These are phyloP conservation scores for Aspergillus floridensis DNA, from an alignment of 2,329 filamentous ascomycete genomes.

Conservation along the genomic window DNA sequence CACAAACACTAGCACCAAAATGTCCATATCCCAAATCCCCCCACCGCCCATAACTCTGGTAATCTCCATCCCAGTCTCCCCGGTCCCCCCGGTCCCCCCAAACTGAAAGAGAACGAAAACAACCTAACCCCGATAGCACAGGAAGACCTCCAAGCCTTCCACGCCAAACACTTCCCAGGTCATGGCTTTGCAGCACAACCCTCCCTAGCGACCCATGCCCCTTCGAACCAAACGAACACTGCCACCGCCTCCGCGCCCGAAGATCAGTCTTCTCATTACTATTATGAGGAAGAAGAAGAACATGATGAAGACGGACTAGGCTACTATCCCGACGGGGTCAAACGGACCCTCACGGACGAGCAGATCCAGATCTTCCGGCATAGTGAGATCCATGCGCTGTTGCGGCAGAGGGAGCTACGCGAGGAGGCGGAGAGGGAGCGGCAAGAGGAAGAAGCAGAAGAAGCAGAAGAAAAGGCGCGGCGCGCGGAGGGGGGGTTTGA, in stretches of 20 bases:
- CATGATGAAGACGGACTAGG: constrained; percentile 68
- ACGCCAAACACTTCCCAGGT: constrained; percentile 57
- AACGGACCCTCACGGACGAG: constrained; percentile 85
- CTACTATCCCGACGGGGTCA: constrained; percentile 81
- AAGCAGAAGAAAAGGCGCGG: neutral
- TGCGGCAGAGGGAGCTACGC: constrained; percentile 50
- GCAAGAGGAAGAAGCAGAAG: constrained; percentile 8
- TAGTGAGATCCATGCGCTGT: constrained; percentile 74
- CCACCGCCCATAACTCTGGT: neutral
- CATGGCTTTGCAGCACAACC: constrained; percentile 7
- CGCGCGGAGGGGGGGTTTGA: neutral
- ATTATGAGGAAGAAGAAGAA: constrained; percentile 26
- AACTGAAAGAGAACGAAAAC: neutral
- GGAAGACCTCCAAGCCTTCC: constrained; percentile 61
- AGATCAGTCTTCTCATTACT: neutral
- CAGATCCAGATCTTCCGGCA: constrained; percentile 89
- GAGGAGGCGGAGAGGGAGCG: constrained; percentile 27
- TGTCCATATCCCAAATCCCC: neutral
- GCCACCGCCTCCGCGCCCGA: neutral
- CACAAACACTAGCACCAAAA: neutral
- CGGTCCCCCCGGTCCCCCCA: too few species aligned
- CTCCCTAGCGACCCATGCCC: neutral
- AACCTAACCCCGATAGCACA: constrained; percentile 28
- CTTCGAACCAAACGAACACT: too few species aligned
- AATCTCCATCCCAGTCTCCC: neutral